These are phyloP conservation scores for Pseudogymnoascus sp. DNA, from an alignment of 2,329 filamentous ascomycete species.

Conservation along the genomic window DNA sequence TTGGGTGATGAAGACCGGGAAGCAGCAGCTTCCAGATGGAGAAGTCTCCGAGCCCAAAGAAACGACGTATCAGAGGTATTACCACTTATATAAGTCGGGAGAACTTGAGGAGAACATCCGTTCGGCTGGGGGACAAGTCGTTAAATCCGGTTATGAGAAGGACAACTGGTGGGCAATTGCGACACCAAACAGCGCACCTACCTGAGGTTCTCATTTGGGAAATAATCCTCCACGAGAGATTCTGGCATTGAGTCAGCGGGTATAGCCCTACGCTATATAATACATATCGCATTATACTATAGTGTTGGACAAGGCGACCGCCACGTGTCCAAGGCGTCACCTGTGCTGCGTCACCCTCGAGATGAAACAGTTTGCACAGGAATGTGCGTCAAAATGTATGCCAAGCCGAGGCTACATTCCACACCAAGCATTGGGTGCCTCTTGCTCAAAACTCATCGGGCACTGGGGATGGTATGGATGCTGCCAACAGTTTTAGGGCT, in stretches of 20 bases:
- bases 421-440: neutral
- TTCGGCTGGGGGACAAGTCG: slow-evolving; percentile 64
- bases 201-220: neutral
- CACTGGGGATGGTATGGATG: neutral
- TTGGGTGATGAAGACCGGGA: slow-evolving; percentile 61
- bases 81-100: slow-evolving; percentile 81
- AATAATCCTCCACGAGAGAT: neutral
- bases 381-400: neutral
- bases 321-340: slow-evolving; percentile 3
- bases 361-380: slow-evolving; percentile 5
- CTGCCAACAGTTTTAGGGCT: neutral
- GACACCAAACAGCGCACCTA: slow-evolving; percentile 4
- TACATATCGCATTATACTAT: neutral
- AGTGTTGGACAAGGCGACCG: neutral
- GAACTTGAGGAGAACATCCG: slow-evolving; percentile 77
- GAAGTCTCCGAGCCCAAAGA: slow-evolving; percentile 27
- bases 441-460: neutral
- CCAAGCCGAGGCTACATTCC: slow-evolving; percentile 1
- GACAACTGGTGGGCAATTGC: slow-evolving; percentile 95
- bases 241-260: neutral
- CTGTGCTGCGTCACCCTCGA: neutral
- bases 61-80: slow-evolving; percentile 70
- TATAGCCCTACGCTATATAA: slow-evolving; percentile 1
- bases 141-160: slow-evolving; percentile 84
- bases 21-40: slow-evolving; percentile 26